Percentiles rank a stretch among this genome's conserved stretches.
These are phyloP conservation scores for Cyclaneusma minus DNA, from an alignment of 2,329 filamentous ascomycete genomes.

Conservation along the genomic window DNA sequence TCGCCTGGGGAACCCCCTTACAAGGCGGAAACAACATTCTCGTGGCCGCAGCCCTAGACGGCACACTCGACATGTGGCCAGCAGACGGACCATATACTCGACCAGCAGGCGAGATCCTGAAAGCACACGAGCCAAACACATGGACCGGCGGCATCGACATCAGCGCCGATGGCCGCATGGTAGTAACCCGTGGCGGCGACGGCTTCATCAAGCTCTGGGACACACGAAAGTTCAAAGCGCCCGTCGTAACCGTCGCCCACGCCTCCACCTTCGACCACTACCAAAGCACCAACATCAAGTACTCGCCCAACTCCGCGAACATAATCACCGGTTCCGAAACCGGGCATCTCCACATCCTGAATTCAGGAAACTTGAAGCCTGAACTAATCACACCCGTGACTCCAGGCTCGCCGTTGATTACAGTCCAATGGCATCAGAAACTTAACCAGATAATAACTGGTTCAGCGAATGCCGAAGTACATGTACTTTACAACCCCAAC, in stretches of 20 bases:
- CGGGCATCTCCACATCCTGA: constrained; percentile 82
- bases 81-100: constrained; percentile 76
- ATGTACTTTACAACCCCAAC: constrained; percentile 80
- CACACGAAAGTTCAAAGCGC: constrained; percentile 83
- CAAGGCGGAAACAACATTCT: constrained; percentile 70
- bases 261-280: constrained; percentile 72
- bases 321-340: constrained; percentile 80
- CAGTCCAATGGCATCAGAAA: constrained; percentile 81
- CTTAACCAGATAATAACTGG: constrained; percentile 94
- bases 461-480: constrained; percentile 79
- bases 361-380: constrained; percentile 74
- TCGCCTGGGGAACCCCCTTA: constrained; percentile 65
- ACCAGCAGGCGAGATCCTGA: constrained; percentile 67
- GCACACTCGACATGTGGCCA: constrained; percentile 80
- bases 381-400: constrained; percentile 86
- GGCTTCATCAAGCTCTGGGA: constrained; percentile 94
- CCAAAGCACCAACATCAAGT: constrained; percentile 73
- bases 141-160: constrained; percentile 92
- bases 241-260: constrained; percentile 66
- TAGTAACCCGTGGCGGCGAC: constrained; percentile 83
- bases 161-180: constrained; percentile 76
- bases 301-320: constrained; percentile 69
- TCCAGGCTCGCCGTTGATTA: constrained; percentile 65
- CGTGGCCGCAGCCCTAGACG: constrained; percentile 73
- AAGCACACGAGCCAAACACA: constrained; percentile 67